These are phyloP conservation scores for Candida sp. DNA, from an alignment of 1,139 yeast genomes.

Conservation along the genomic window DNA sequence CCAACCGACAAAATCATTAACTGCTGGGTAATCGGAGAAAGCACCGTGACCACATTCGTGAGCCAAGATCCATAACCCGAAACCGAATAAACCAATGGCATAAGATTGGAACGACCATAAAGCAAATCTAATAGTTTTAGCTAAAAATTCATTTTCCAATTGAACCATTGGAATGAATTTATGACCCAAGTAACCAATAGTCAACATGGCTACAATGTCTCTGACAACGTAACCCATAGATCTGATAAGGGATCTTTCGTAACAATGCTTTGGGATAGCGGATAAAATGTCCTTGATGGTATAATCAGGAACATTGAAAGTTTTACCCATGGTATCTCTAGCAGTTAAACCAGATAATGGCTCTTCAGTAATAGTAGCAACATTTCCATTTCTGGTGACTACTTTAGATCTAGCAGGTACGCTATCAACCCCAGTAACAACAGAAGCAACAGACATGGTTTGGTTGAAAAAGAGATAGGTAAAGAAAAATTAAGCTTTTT, in stretches of 20 bases:
- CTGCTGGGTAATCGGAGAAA: constrained; percentile 51
- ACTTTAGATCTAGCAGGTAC: constrained; percentile 9
- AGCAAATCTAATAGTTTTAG: constrained; percentile 25
- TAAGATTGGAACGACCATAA: constrained; percentile 39
- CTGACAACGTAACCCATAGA: constrained; percentile 64
- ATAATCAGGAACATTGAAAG: constrained; percentile 69
- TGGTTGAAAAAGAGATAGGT: constrained; percentile 2
- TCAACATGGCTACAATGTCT: constrained; percentile 52
- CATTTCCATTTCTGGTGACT: constrained; percentile 20
- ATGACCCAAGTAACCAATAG: constrained; percentile 52
- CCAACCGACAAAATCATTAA: constrained; percentile 61
- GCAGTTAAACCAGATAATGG: constrained; percentile 33
- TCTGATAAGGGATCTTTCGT: constrained; percentile 55
- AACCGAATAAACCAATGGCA: constrained; percentile 64
- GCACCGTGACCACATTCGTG: constrained; percentile 71
- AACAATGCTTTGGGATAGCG: constrained; percentile 75
- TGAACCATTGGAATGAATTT: constrained; percentile 41
- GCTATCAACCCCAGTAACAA: constrained; percentile 9
- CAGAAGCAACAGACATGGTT: constrained; percentile 13
- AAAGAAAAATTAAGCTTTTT: not conserved
- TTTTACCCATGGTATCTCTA: constrained; percentile 59
- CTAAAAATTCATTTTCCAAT: constrained; percentile 18
- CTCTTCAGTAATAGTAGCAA: constrained; percentile 14
- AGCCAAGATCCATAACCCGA: constrained; percentile 64
- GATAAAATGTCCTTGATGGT: constrained; percentile 69